Base-by-base conservation (phyloP, 352 stramenopile genomes). In the Sclerospora graminicola region DNA sequence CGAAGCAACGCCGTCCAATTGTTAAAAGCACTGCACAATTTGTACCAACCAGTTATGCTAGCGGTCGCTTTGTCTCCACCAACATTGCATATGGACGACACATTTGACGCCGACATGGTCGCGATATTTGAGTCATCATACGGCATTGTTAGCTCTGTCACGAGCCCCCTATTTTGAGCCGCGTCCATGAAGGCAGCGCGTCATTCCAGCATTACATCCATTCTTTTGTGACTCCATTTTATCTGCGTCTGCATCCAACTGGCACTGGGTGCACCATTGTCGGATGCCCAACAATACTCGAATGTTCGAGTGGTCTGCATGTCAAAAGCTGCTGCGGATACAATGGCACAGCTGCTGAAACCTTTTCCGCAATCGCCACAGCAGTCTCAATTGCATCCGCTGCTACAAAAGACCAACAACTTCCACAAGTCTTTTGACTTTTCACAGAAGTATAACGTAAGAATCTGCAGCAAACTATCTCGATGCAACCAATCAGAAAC, bases 151-250 rank as follows among this genome's bases (percentile, higher is more conserved):
- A 90, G 65, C 26, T 80, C 71, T 6, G 75, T 78, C 8, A 87
- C 52, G 1, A 90, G 69, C 5, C 73, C 69, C 53, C 70, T 50
- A 18, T 74, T 66, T 49, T 80, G 62, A 11, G 71, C 75, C 1
- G 78, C 75, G 35, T 90, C 78, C 54, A 79, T 69, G 45, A 45
- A 84, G 5, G 78, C 78, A 5, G 67, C 76, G 78, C 13, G 78
- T 90, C 78, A 90, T 90, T n/a, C 78, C 78, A 20, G 75, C 78
- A 49, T 86, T 72, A 39, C 78, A 90, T 8, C 70, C 75, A 24
- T 86, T 51, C 50, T 90, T 90, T 29, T 62, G 60, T 0, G 75
- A 85, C 30, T 84, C 75, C 78, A 90, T 34, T 66, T 84, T 49
- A 88, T 85, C 41, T 63, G 45, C 7, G 70, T 48, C 13, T 66